These are phyloP conservation scores for Camellia oleifera DNA, from an alignment of 179 eudicot genomes.

Conservation along the genomic window DNA sequence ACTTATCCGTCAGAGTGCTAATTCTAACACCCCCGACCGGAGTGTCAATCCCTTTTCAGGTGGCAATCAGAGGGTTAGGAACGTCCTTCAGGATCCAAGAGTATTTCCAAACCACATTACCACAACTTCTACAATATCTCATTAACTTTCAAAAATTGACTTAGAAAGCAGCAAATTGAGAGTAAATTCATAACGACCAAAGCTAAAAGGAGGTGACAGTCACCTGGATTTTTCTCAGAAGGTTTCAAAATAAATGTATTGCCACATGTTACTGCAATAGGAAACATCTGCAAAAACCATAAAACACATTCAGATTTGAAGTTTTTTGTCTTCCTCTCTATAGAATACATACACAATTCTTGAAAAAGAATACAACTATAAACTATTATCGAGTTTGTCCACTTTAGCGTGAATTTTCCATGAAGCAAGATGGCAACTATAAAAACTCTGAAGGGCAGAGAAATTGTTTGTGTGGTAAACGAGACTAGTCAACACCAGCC, in stretches of 20 bases:
- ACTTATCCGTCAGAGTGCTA: too few relatives aligned
- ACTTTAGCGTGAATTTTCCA: neutral
- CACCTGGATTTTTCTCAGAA: slow-evolving; percentile 99
- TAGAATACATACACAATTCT: neutral
- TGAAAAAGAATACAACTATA: neutral
- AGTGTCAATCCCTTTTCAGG: too few relatives aligned
- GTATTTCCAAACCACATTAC: too few relatives aligned
- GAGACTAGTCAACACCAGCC: neutral
- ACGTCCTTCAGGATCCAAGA: too few relatives aligned
- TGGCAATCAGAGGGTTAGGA: too few relatives aligned
- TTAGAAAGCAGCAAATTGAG: neutral
- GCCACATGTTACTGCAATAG: slow-evolving; percentile 91
- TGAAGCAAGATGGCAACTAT: neutral
- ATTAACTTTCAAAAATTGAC: neutral
- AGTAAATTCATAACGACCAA: neutral
- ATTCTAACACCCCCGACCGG: too few relatives aligned
- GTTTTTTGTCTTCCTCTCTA: slow-evolving; percentile 6
- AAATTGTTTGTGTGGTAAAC: neutral
- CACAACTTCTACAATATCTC: neutral
- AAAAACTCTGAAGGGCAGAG: neutral
- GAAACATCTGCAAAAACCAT: slow-evolving; percentile 74
- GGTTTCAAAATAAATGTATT: slow-evolving; percentile 93
- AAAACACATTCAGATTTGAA: slow-evolving; percentile 34
- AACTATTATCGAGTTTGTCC: neutral
- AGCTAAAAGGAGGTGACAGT: slow-evolving; percentile 24